Evolutionary conservation across 768 basidiomycete species (phyloP), one percentile per base, ranked within the genome.

Genomic region (Brasilioporus rufonigricans): DNA sequence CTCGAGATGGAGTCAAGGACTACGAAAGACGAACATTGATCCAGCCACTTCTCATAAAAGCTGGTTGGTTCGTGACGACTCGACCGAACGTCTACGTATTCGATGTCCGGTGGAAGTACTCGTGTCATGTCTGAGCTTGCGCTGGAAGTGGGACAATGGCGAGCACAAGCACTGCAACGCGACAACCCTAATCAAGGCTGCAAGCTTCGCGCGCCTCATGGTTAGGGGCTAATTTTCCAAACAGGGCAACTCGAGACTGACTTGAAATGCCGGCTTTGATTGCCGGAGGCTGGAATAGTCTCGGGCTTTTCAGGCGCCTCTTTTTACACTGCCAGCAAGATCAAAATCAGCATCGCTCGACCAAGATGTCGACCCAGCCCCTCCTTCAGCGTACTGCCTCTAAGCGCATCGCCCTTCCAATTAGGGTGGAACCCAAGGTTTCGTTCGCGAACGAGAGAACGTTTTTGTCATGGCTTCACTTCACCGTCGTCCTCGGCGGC

Each of bases 391-490:
- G 97, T 57, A 96, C 94, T 10, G 90, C 93, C 1, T 74, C 77
- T 18, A 98, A 98, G 76, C 90, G 97, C 59, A 99, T 98, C 61
- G 95, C 97, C 13, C 87, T 99, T 43, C 96, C 97, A 36, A 84
- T 99, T 61, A 84, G 93, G 60, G 91, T 93, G 49, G 93, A 96
- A 72, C 93, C 93, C 31, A 96, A 96, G 64, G 93, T 96, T 57
- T 92, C 92, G 44, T 96, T 95, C 63, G 93, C 93, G 40, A 95
- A 95, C 71, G 93, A 94, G 72, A 84, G 91, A 52, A 94, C 97
- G 0, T 98, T 98, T 75, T 80, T 99, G 43, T 95, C 94, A 80
- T 98, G 96, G 97, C 82, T 98, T 46, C 94, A 97, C 73, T 98
- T 97, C 71, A 94, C 95, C 38, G 93, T 98, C 73, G 93, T 99